A percentile compares a stretch with the other conserved stretches of the same genome.
Evolutionary conservation across 257 asterid genomes (phyloP).

Genomic region (Coffea canephora): DNA sequence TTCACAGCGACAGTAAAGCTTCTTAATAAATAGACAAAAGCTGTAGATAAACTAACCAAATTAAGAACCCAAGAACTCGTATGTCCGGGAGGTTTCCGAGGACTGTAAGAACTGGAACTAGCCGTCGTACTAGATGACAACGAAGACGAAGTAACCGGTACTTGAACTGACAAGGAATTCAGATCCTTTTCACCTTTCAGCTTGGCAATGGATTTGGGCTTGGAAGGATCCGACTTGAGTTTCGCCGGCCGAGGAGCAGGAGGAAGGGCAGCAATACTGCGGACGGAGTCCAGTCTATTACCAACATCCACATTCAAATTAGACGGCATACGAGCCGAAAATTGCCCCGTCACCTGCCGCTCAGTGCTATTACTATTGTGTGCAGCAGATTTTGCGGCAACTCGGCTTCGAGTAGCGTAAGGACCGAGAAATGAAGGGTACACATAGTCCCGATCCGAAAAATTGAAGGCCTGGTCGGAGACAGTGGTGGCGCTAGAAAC

Average conservation of each 20-base stretch:
- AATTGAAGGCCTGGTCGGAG: conserved; percentile 46
- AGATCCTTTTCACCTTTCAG: conserved; percentile 59
- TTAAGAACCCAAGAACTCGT: conserved; percentile 40
- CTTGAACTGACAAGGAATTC: conserved; percentile 55
- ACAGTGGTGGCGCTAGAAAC: conserved; percentile 14
- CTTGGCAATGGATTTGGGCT: conserved; percentile 40
- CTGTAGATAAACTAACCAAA: conserved; percentile 39
- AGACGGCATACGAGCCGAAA: conserved; percentile 45
- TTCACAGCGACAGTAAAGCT: neutral
- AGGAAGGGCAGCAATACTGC: conserved; percentile 25
- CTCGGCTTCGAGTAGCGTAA: conserved; percentile 70
- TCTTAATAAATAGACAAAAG: neutral
- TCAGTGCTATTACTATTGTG: conserved; percentile 33
- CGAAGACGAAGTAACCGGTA: conserved; percentile 43
- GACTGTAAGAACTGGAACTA: conserved; percentile 35
- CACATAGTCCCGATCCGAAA: conserved; percentile 84
- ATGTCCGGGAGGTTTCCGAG: conserved; percentile 26
- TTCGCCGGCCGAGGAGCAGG: conserved; percentile 12
- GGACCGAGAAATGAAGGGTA: conserved; percentile 91
- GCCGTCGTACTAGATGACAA: conserved; percentile 16
- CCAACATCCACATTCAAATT: conserved; percentile 30
- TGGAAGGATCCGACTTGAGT: conserved; percentile 42
- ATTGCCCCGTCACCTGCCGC: conserved; percentile 28
- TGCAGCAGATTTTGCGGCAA: conserved; percentile 46
- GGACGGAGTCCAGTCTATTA: conserved; percentile 21